These are phyloP conservation scores for Barnettozyma vustinii DNA, from an alignment of 805 yeast species.

Conservation along the genomic window DNA sequence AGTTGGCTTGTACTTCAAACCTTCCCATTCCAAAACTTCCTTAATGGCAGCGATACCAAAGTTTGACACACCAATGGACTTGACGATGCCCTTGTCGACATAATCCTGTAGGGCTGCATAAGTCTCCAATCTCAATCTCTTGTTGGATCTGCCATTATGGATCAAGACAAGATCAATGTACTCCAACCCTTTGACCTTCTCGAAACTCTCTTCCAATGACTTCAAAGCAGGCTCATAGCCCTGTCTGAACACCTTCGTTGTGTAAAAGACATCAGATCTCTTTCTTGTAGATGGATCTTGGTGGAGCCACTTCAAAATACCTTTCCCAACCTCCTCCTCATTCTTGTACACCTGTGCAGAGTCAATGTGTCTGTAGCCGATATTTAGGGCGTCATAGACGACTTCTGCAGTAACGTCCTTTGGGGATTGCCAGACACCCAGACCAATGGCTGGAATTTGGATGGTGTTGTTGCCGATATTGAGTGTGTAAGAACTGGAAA, in stretches of 20 bases:
- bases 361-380: conserved; percentile 68
- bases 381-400: conserved; percentile 52
- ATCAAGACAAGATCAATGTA: conserved; percentile 68
- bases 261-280: conserved; percentile 45
- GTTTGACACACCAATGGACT: conserved; percentile 71
- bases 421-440: conserved; percentile 11
- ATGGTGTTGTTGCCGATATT: background rate
- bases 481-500: background rate
- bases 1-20: conserved; percentile 50
- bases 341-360: conserved; percentile 64
- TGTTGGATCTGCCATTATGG: conserved; percentile 55
- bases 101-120: conserved; percentile 74
- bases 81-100: conserved; percentile 49
- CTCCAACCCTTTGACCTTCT: conserved; percentile 42
- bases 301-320: conserved; percentile 43
- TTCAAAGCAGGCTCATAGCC: conserved; percentile 48
- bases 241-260: conserved; percentile 19
- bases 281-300: conserved; percentile 40
- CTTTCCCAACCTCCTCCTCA: conserved; percentile 67
- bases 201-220: conserved; percentile 52
- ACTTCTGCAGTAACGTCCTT: conserved; percentile 5
- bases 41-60: conserved; percentile 54
- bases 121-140: conserved; percentile 47
- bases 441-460: conserved; percentile 8
- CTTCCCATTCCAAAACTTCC: conserved; percentile 52